Evolutionary conservation across 208 protist species (phyloP), one percentile per base, ranked within the genome.

Genomic region (Acanthamoeba healyi): DNA sequence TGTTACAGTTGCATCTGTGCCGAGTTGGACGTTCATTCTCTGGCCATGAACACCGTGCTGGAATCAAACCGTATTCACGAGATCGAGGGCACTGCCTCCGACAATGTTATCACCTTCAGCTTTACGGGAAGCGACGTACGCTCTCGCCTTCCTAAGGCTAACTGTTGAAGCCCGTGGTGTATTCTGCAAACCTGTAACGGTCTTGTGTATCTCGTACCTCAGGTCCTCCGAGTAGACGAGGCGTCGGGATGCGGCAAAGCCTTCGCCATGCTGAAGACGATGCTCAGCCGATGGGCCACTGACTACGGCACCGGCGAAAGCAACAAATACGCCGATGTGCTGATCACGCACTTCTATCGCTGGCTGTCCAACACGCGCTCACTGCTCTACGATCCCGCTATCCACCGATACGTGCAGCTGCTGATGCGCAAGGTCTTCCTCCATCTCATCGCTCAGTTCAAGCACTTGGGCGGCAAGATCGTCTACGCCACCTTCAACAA

Each of bases 11-110:
- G 54, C 17, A 72, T 97, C 44, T 98, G 92, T 49, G 92, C 98
- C 5, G 97, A 98, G 63, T 46, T 98, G 0, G 70, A 96, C 19
- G 26, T 98, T 7, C 34, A 14, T 15, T 88, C 63, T 17, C 63
- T 98, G 0, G 94, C 96, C 9, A 93, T 97, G 9, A 97, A 97
- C 81, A 92, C 97, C 3, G 95, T 98, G n/a, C 58, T 98, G 9
- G 92, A 97, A 70, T 67, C 92, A 9, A 51, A 34, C 38, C 44
- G 63, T 19, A 89, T 94, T 14, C 72, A 94, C 46, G 92, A 94
- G 81, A 40, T 94, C 32, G 89, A 94, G 56, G 89, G 89, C 58
- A 67, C 89, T 0, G 89, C 49, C 63, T 6, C 89, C 10, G 84
- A 91, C 84, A 74, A 51, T n/a, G 84, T 91, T 0, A 29, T 84